These are phyloP conservation scores for Entomophthora muscae DNA, from an alignment of 371 early-diverging fungal genomes.

Conservation along the genomic window DNA sequence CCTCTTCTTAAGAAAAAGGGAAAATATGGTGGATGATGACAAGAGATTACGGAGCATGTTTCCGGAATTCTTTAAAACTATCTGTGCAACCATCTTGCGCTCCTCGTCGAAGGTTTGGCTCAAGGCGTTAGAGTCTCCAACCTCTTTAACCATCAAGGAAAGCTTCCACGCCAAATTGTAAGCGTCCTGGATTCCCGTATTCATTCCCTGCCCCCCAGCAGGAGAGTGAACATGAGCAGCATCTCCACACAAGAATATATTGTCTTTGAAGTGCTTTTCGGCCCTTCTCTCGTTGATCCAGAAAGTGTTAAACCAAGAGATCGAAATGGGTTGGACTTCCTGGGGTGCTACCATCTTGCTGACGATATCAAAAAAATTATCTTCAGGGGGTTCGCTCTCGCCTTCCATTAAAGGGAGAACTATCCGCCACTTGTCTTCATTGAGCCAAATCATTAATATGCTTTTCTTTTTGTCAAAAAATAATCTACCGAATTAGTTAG, in stretches of 20 bases:
- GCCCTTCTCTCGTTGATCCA: slow-evolving; percentile 16
- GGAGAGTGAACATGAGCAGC: slow-evolving; percentile 24
- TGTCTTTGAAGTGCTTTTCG: slow-evolving; percentile 11
- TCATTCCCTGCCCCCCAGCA: slow-evolving; percentile 25
- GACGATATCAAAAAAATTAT: slow-evolving; percentile 12
- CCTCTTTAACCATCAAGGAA: slow-evolving; percentile 14
- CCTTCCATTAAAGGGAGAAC: slow-evolving; percentile 11
- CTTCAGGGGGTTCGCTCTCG: slow-evolving; percentile 10
- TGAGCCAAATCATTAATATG: neutral
- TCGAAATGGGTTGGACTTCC: slow-evolving; percentile 10
- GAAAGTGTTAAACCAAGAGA: slow-evolving; percentile 13
- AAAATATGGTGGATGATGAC: neutral
- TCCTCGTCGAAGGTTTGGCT: slow-evolving; percentile 15
- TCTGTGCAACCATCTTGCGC: slow-evolving; percentile 14
- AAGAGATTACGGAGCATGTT: neutral
- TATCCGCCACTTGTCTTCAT: slow-evolving; percentile 8
- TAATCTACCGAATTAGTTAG: neutral
- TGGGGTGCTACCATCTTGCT: slow-evolving; percentile 5
- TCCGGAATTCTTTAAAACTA: slow-evolving; percentile 3
- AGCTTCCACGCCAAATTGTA: slow-evolving; percentile 26
- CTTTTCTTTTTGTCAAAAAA: neutral
- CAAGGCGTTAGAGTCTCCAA: slow-evolving; percentile 4
- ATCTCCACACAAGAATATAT: slow-evolving; percentile 23
- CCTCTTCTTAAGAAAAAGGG: neutral
- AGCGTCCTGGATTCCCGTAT: slow-evolving; percentile 28